A percentile compares a stretch with the other conserved stretches of the same genome.
Evolutionary conservation across 495 filamentous ascomycete genomes (phyloP).

Genomic region (Xylaria castorea): DNA sequence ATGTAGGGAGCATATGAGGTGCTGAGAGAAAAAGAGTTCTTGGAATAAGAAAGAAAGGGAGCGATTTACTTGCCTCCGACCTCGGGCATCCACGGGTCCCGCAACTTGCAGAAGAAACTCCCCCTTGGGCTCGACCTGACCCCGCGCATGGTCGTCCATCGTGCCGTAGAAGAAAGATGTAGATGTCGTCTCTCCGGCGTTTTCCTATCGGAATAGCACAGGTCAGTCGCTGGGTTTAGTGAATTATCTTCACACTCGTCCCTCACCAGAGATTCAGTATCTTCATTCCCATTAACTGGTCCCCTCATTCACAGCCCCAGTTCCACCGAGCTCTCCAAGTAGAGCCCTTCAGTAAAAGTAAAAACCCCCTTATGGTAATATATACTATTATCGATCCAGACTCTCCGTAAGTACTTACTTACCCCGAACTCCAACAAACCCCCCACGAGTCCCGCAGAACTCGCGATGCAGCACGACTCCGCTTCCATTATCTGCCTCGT

Average conservation of each 20-base stretch:
- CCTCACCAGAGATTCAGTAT: neutral
- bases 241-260: neutral
- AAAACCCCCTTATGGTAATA: no score
- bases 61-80: constrained; percentile 61
- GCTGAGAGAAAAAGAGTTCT: no score
- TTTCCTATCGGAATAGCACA: constrained; percentile 45
- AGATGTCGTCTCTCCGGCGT: constrained; percentile 65
- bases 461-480: constrained; percentile 63
- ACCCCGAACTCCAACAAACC: constrained; percentile 71
- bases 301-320: no score
- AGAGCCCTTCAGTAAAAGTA: no score
- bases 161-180: constrained; percentile 70
- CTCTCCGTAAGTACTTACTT: no score
- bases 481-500: constrained; percentile 64
- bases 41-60: neutral
- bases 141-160: constrained; percentile 58
- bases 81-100: constrained; percentile 70
- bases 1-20: neutral
- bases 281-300: no score
- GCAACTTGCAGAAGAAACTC: constrained; percentile 70
- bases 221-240: constrained; percentile 27
- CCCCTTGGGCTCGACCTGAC: constrained; percentile 67
- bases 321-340: neutral
- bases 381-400: no score
- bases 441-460: constrained; percentile 69